A percentile compares a stretch with the other conserved stretches of the same genome.
Conservation (phyloP, 108 stramenopile species). For the Stephanodiscus triporus region DNA sequence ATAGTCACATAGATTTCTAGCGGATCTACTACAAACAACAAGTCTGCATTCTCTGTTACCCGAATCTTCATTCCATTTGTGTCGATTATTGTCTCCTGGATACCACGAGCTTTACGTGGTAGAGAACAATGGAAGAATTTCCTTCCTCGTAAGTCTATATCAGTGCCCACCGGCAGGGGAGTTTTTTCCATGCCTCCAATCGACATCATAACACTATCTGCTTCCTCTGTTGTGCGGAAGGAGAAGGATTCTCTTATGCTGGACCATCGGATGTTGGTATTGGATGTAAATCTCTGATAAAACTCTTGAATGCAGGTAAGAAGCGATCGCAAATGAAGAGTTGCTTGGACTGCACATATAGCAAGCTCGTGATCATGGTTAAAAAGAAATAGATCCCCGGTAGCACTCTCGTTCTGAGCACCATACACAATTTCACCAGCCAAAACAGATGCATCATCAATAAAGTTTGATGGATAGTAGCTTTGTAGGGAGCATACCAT, state of each 20-base stretch:
- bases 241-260: slow-evolving; percentile 26
- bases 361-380: slow-evolving; percentile 58
- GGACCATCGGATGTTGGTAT: slow-evolving; percentile 22
- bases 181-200: slow-evolving; percentile 61
- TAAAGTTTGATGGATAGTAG: slow-evolving; percentile 46
- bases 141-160: slow-evolving; percentile 73
- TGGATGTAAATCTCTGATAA: slow-evolving; percentile 24
- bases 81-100: slow-evolving; percentile 9
- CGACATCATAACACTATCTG: slow-evolving; percentile 58
- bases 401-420: not conserved
- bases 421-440: slow-evolving; percentile 4
- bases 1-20: slow-evolving; percentile 69
- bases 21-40: slow-evolving; percentile 68
- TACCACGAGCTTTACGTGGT: not conserved
- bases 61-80: slow-evolving; percentile 13
- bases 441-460: slow-evolving; percentile 29
- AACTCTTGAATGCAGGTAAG: slow-evolving; percentile 52
- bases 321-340: slow-evolving; percentile 68
- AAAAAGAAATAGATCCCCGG: slow-evolving; percentile 17
- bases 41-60: slow-evolving; percentile 1
- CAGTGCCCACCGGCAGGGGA: slow-evolving; percentile 53
- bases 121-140: slow-evolving; percentile 63
- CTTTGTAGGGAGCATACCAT: slow-evolving; percentile 21
- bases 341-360: slow-evolving; percentile 55
- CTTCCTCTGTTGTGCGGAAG: slow-evolving; percentile 51